A percentile compares a stretch with the other conserved stretches of the same genome.
Evolutionary conservation across 805 yeast genomes (phyloP).

Genomic region (Suhomyces prunicola): DNA sequence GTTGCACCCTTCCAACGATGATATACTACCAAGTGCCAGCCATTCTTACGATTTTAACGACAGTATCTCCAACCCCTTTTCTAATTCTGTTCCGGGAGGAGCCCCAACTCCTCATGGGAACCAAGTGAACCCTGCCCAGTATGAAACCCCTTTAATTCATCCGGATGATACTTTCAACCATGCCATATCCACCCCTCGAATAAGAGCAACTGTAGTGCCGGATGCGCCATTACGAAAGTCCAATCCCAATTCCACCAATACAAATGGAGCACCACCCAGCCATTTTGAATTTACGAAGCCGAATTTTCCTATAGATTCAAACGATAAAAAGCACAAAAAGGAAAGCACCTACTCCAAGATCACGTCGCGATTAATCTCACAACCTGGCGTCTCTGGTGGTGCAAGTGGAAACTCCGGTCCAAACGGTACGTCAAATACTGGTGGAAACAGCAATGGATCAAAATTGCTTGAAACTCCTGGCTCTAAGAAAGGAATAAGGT

Average conservation of each 20-base stretch:
- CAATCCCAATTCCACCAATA: slow-evolving; percentile 15
- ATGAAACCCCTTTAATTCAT: slow-evolving; percentile 15
- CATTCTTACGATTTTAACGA: slow-evolving; percentile 4
- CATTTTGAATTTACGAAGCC: slow-evolving; percentile 33
- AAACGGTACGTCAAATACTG: background rate
- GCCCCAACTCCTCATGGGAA: background rate
- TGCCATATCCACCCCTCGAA: slow-evolving; percentile 28
- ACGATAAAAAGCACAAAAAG: slow-evolving; percentile 22
- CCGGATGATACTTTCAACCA: slow-evolving; percentile 22
- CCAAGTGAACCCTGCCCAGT: background rate
- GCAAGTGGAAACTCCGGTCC: background rate
- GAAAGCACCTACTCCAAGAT: slow-evolving; percentile 43
- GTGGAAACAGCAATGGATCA: slow-evolving; percentile 1
- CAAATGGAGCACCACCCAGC: slow-evolving; percentile 1
- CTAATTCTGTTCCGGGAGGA: slow-evolving; percentile 21
- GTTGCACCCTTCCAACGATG: background rate
- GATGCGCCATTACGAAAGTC: slow-evolving; percentile 39
- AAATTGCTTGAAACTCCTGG: slow-evolving; percentile 4
- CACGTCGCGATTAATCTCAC: slow-evolving; percentile 47
- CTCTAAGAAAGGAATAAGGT: slow-evolving; percentile 4
- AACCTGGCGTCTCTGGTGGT: slow-evolving; percentile 22
- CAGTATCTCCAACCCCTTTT: slow-evolving; percentile 27
- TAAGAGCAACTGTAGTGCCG: slow-evolving; percentile 24
- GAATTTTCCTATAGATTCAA: slow-evolving; percentile 15
- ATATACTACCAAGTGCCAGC: slow-evolving; percentile 1